phyloP scores from a whole-genome alignment of 495 filamentous ascomycete species.

The Podospora anserina region DNA sequence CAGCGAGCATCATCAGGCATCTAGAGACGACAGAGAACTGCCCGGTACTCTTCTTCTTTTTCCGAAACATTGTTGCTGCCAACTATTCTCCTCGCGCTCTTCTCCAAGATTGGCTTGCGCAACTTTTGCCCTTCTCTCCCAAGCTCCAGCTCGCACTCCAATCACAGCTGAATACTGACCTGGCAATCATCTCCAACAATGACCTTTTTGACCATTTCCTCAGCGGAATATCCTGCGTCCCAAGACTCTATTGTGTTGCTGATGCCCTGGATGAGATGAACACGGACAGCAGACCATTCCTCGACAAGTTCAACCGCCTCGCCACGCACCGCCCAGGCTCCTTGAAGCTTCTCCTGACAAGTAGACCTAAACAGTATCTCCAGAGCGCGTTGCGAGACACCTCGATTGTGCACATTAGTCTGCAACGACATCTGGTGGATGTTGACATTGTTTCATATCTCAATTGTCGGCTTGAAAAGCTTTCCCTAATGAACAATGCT shows the following conservation, averaged over 20 bases:
- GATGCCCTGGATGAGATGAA: constrained; percentile 55
- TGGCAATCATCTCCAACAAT: constrained; percentile 15
- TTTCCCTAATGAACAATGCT: constrained; percentile 20
- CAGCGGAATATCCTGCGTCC: constrained; percentile 24
- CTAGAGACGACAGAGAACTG: constrained; percentile 24
- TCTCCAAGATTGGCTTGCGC: constrained; percentile 43
- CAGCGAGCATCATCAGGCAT: constrained; percentile 34
- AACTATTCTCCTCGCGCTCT: constrained; percentile 41
- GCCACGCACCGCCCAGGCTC: constrained; percentile 29
- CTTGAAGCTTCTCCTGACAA: constrained; percentile 43
- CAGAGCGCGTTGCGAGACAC: constrained; percentile 22
- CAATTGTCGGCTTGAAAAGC: constrained; percentile 22
- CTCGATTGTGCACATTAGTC: constrained; percentile 26
- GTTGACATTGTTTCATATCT: constrained; percentile 28
- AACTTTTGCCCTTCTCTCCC: constrained; percentile 37
- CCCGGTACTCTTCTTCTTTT: constrained; percentile 52
- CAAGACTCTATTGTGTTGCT: constrained; percentile 35
- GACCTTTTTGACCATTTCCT: constrained; percentile 23
- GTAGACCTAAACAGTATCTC: constrained; percentile 34
- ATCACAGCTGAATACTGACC: constrained; percentile 12
- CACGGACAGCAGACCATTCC: constrained; percentile 31
- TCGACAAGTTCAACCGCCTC: constrained; percentile 26
- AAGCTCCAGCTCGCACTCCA: constrained; percentile 32
- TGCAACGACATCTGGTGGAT: constrained; percentile 37
- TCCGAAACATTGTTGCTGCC: constrained; percentile 46